Evolutionary conservation across 225 moss, liverwort and hornwort genomes (phyloP), one percentile per base, ranked within the genome.

Genomic region (Pseudoscleropodium purum): DNA sequence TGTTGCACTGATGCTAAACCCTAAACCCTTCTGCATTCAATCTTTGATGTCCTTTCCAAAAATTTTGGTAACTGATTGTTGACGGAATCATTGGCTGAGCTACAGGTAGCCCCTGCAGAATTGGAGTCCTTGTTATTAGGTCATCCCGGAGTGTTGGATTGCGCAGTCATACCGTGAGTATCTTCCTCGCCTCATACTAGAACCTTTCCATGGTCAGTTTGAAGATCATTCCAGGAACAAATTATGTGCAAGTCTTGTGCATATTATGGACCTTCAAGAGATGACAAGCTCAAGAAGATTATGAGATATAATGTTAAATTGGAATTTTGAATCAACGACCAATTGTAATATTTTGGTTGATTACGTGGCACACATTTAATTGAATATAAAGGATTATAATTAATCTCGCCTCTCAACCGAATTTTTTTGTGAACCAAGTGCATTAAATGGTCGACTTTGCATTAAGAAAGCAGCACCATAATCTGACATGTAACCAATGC

Each of bases 101-200:
- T 75, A 52, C 89, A 95, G 95, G 95, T 95, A 29, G 92, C 95
- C 39, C 95, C 95, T 76, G 94, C 95, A n/a, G 95, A 94, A 88
- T 82, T 92, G 92, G 94, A 93, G 83, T 81, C 93, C 57, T 63
- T 94, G 31, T 85, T 92, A 24, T 60, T 93, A 45, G 56, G 83
- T 52, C 94, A 94, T 84, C 88, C 92, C 78, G 89, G 66, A 76
- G 89, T 94, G 34, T 7, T 66, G 72, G 95, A 94, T 60, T 90
- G 92, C 61, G 93, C 92, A 54, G 93, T 95, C 37, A 93, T 95
- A 90, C 95, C 95, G 95, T 95, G 64, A 93, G 95, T 91, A 33
- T 68, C 88, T 47, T 37, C 68, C 23, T 86, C 45, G 33, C 41
- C 13, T 81, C 30, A 19, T 51, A 34, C 62, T 69, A 7, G 37